These are phyloP conservation scores for Ploettnerulaceae sp. DNA, from an alignment of 2,329 filamentous ascomycete genomes.

Conservation along the genomic window DNA sequence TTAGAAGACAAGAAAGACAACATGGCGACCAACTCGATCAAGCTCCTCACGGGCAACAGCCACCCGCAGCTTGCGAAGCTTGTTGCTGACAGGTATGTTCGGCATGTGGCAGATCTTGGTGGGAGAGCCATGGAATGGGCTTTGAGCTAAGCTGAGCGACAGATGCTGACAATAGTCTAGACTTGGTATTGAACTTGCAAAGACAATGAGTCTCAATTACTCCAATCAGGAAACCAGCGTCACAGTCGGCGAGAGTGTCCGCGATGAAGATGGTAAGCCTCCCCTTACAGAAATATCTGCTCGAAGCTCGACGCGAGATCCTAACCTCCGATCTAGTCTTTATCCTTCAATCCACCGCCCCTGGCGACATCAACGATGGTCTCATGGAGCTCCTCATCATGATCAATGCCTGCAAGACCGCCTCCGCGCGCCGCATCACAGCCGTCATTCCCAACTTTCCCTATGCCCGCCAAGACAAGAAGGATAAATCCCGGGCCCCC, in stretches of 20 bases:
- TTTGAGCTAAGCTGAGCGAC: not conserved
- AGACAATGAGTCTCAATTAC: conserved; percentile 77
- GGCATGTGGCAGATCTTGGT: not conserved
- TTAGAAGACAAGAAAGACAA: not conserved
- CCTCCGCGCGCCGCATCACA: conserved; percentile 84
- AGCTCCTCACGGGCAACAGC: conserved; percentile 70
- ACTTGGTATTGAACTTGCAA: conserved; percentile 71
- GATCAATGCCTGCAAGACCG: conserved; percentile 90
- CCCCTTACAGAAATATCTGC: no score
- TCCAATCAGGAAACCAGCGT: conserved; percentile 86
- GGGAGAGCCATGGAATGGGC: not conserved
- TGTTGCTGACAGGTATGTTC: conserved; percentile 39
- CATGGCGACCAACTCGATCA: conserved; percentile 71
- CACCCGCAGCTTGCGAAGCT: conserved; percentile 67
- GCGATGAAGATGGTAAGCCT: conserved; percentile 78
- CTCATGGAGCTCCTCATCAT: conserved; percentile 98
- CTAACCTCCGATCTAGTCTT: conserved; percentile 57
- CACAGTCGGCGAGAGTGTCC: conserved; percentile 90
- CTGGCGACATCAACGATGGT: conserved; percentile 95
- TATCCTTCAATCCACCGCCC: conserved; percentile 90
- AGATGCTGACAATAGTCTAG: conserved; percentile 37
- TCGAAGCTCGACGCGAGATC: no score
- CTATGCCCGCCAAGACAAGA: conserved; percentile 96
- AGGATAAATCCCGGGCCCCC: conserved; percentile 91
- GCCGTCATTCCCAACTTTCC: conserved; percentile 95